Percentiles rank a stretch among this genome's conserved stretches.
Evolutionary conservation across 306 rosid species (phyloP).

Genomic region (Prunus fruticosa): DNA sequence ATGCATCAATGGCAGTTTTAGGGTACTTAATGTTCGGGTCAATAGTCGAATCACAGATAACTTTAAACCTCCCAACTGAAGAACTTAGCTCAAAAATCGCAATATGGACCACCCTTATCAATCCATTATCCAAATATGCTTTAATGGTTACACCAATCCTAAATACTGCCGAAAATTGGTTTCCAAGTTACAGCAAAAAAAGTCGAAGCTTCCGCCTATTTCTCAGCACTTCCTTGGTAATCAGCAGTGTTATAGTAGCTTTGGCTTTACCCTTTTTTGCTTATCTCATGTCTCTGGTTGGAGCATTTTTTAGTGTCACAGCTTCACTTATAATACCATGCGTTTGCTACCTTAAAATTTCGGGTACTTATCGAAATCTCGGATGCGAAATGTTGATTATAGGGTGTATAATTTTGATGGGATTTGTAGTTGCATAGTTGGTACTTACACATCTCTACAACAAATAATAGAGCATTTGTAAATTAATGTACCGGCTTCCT

Average conservation of each 20-base stretch:
- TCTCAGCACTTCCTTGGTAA: constrained; percentile 35
- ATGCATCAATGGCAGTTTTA: constrained; percentile 68
- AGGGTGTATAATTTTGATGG: constrained; percentile 31
- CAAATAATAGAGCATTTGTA: constrained; percentile 34
- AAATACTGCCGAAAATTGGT: constrained; percentile 43
- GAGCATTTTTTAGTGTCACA: constrained; percentile 59
- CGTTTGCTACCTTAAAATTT: constrained; percentile 65
- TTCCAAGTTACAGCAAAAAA: constrained; percentile 33
- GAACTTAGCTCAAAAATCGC: constrained; percentile 60
- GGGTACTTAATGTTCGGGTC: constrained; percentile 76
- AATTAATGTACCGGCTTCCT: background rate
- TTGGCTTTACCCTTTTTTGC: constrained; percentile 50
- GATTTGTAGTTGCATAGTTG: constrained; percentile 34
- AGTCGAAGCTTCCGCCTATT: constrained; percentile 23
- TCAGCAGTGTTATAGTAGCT: constrained; percentile 49
- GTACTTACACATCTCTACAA: constrained; percentile 49
- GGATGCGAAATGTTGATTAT: constrained; percentile 30
- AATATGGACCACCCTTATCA: constrained; percentile 66
- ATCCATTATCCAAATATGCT: constrained; percentile 70
- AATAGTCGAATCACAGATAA: constrained; percentile 54
- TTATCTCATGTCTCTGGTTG: constrained; percentile 58
- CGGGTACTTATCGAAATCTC: constrained; percentile 33
- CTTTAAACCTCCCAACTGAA: constrained; percentile 53
- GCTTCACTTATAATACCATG: constrained; percentile 68
- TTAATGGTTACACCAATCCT: constrained; percentile 66